phyloP scores from a whole-genome alignment of 139 green algal genomes.

The Spirogloea muscicola region DNA sequence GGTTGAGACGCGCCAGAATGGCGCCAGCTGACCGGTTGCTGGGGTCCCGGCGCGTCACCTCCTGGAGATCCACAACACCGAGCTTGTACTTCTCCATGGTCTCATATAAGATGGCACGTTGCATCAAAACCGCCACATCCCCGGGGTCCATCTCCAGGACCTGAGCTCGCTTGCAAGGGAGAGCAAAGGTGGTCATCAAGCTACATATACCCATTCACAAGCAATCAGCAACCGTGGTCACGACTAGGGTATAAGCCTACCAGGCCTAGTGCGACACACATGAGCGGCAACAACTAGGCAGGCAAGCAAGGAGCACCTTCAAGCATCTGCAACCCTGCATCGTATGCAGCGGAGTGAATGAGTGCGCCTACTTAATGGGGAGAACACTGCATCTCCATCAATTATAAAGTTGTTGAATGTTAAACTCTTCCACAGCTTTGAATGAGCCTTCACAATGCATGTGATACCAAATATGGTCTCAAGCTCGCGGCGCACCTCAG shows the following conservation, averaged over 20 bases:
- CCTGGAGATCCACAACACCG: neutral
- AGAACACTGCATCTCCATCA: no score
- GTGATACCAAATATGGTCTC: no score
- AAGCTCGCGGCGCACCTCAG: conserved; percentile 19
- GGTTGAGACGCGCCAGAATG: conserved; percentile 7
- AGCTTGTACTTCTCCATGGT: conserved; percentile 48
- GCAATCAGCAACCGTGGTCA: neutral
- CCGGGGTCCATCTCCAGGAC: conserved; percentile 20
- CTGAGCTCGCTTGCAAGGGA: conserved; percentile 9
- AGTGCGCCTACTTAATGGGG: no score
- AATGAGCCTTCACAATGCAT: no score
- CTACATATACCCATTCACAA: conserved; percentile 18
- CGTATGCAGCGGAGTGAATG: no score
- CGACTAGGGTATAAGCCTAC: no score
- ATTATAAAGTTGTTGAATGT: no score
- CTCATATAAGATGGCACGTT: conserved; percentile 29
- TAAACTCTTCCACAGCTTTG: no score
- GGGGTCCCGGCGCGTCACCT: conserved; percentile 19
- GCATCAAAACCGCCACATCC: conserved; percentile 20
- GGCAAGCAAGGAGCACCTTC: neutral
- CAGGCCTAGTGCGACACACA: neutral
- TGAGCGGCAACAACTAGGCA: neutral
- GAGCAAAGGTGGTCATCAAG: no score
- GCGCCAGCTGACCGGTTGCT: neutral
- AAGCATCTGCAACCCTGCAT: neutral